Evolutionary conservation across 768 basidiomycete genomes (phyloP), one percentile per base, ranked within the genome.

Genomic region (Leccinum olivaceopallidum): DNA sequence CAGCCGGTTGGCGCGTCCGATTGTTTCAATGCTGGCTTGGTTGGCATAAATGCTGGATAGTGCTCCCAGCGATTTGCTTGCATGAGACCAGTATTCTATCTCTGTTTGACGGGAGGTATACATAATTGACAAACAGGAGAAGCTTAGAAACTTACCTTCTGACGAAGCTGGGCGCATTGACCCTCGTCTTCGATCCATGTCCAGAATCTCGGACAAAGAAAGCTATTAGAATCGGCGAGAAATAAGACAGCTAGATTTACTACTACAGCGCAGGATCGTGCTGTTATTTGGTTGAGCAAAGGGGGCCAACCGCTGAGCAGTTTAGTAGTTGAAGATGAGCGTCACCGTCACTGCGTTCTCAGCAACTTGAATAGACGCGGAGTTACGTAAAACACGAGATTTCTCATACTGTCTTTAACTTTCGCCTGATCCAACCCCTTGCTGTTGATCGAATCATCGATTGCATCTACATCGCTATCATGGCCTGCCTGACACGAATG

Each of bases 61-160:
- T 20, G 77, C 73, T 63, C 76, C 81, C 59, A 93, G 73, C 36
- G 87, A 83, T 57, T 79, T 76, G 32, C 83, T 79, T 36, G 88
- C 86, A 72, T 85, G 87, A 53, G 84, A 80, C 91, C 91, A 94
- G 67, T 80, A 88, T 58, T 89, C 85, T 63, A 90, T 76, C 78
- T 92, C 91, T 94, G 74, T 59, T 65, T 18, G 44, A 58, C 53
- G 22, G 32, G 52, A 44, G 22, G 24, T 55, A 53, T 57, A 56
- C 52, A 56, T 56, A 59, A 60, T 53, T 51, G 59, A 42, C 55
- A 58, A 63, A 55, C 57, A 26, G 50, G 56, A 59, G 42, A 51
- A 57, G 65, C 68, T 64, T 67, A 69, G 55, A 65, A 78, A 73
- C 72, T 60, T 71, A 88, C 91, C 91, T 87, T 92, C 91, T 7